Evolutionary conservation across 2,329 filamentous ascomycete species (phyloP).

Genomic region (Calonectria crousiana): DNA sequence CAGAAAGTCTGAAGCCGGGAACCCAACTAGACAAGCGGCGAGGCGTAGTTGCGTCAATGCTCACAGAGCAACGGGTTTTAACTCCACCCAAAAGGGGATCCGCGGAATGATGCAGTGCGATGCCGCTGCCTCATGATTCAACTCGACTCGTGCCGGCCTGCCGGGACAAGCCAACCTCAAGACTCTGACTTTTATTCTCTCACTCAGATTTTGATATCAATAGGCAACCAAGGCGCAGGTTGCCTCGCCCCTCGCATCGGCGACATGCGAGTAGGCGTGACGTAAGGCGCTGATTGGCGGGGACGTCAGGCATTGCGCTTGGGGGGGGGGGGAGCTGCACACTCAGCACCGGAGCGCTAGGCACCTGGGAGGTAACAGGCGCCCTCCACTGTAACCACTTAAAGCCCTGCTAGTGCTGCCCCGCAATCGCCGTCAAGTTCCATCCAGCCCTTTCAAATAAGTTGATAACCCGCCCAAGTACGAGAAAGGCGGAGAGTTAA

Average conservation of each 20-base stretch:
- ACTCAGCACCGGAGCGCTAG: conserved; percentile 12
- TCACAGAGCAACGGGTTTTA: conserved; percentile 29
- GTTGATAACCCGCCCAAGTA: conserved; percentile 1
- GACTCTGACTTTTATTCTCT: conserved; percentile 4
- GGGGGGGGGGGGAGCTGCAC: neutral
- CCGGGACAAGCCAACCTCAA: conserved; percentile 13
- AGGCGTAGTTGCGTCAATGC: conserved; percentile 32
- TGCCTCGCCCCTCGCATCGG: conserved; percentile 16
- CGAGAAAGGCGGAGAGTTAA: neutral
- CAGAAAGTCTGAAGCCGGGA: conserved; percentile 11
- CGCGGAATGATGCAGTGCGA: neutral
- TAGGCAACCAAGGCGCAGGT: conserved; percentile 3
- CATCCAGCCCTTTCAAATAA: conserved; percentile 10
- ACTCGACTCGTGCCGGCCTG: neutral
- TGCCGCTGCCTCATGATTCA: neutral
- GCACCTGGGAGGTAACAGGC: neutral
- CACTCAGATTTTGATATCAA: conserved; percentile 11
- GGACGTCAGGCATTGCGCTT: neutral
- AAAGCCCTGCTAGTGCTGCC: conserved; percentile 26
- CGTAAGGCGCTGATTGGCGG: conserved; percentile 14
- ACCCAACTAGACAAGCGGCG: conserved; percentile 29
- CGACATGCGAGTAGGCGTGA: conserved; percentile 23
- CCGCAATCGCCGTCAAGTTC: conserved; percentile 21
- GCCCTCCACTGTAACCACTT: conserved; percentile 23
- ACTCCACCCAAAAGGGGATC: neutral